Conservation (phyloP, 495 filamentous ascomycete genomes). For the Podospora anserina region DNA sequence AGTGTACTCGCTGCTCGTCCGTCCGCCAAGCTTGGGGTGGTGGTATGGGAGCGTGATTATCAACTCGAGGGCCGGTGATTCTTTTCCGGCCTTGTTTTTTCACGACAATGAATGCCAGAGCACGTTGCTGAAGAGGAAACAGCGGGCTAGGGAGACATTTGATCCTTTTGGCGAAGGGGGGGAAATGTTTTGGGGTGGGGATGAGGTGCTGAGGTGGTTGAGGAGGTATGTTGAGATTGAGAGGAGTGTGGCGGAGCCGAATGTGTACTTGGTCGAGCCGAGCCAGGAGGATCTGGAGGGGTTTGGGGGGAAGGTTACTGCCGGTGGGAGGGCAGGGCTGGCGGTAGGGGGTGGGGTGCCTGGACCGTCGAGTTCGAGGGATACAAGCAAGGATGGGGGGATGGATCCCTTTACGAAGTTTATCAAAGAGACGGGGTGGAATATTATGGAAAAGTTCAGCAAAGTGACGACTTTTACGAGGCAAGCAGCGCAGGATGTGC, state of each 20-base stretch:
- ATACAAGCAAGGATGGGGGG: constrained; percentile 53
- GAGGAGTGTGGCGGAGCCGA: constrained; percentile 76
- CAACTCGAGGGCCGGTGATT: constrained; percentile 83
- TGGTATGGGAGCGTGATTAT: constrained; percentile 96
- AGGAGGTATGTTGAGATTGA: constrained; percentile 78
- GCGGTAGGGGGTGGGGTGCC: constrained; percentile 21
- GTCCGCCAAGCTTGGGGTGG: constrained; percentile 93
- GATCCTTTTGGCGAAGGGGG: constrained; percentile 86
- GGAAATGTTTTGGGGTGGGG: constrained; percentile 93
- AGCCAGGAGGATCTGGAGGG: constrained; percentile 74
- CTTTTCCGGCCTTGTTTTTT: constrained; percentile 94
- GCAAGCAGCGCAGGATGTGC: constrained; percentile 84
- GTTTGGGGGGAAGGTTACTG: constrained; percentile 65
- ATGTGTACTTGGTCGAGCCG: constrained; percentile 87
- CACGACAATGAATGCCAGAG: constrained; percentile 95
- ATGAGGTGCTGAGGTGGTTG: constrained; percentile 91
- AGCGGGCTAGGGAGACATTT: constrained; percentile 73
- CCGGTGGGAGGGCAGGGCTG: constrained; percentile 35
- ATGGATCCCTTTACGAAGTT: constrained; percentile 97
- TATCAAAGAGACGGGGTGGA: constrained; percentile 94
- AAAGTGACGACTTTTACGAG: constrained; percentile 95
- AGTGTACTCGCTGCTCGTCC: constrained; percentile 84
- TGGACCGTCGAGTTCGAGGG: constrained; percentile 21
- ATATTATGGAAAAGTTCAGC: constrained; percentile 88
- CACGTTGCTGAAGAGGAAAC: constrained; percentile 91